Evolutionary conservation across 169 alveolate species (phyloP), one percentile per base, ranked within the genome.

Genomic region (Ichthyophthirius multifiliis): DNA sequence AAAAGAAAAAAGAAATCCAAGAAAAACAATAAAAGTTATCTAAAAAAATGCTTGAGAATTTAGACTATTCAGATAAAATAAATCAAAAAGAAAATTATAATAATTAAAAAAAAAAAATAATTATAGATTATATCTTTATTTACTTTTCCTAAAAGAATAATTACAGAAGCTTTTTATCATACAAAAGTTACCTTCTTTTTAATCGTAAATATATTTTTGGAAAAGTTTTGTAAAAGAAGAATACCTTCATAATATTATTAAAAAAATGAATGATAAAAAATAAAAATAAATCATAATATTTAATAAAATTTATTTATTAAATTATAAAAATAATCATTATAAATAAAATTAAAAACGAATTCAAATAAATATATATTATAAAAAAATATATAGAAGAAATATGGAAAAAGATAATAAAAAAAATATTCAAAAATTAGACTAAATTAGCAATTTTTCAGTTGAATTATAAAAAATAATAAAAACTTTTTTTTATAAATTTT

Each of bases 141-240:
- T 27, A 16, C 23, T 13, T 55, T 5, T 20, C n/a, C 71, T 1
- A 55, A 55, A 23, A 55, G 1, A 0, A 10, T 55, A 3, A 0
- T 55, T 3, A 34, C 71, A 15, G 71, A 55, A 27, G 31, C 31
- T 20, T 23, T 55, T 1, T 55, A 55, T 23, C 23, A 55, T 27
- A 15, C 31, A 10, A 55, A 23, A 55, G 71, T 55, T 2, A 23
- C 71, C 1, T 34, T 7, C 5, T n/a, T 55, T 15, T 34, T 55
- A 20, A 20, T 20, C 0, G 10, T 55, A 27, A 23, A 55, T n/a
- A 27, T 55, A 34, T 55, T 55, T 27, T 15, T 39, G 2, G n/a
- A 55, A 27, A 55, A 55, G 31, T 55, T 16, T 7, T 55, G 71
- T 27, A 55, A 55, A 55, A 55, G 71, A 55, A 55, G 71, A 55